Evolutionary conservation across 116 monocot genomes (phyloP).

Genomic region (Iris pallida): DNA sequence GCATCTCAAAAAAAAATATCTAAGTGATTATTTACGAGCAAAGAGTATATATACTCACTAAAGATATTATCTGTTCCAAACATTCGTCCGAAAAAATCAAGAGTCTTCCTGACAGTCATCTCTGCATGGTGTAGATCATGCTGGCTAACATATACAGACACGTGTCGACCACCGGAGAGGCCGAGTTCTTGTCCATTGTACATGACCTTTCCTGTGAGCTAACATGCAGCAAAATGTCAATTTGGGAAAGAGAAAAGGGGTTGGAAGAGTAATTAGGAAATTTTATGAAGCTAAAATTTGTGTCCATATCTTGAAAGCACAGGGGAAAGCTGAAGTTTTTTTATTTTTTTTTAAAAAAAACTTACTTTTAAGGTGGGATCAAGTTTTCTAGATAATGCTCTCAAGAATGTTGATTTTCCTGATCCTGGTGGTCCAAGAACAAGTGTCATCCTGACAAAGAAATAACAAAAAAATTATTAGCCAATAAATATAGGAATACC

Average conservation of each 20-base stretch:
- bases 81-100: constrained; percentile 44
- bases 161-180: constrained; percentile 14
- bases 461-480: too few species aligned
- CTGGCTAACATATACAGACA: constrained; percentile 53
- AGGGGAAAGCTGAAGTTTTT: constrained; percentile 1
- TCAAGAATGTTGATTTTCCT: too few species aligned
- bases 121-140: constrained; percentile 69
- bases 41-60: too few species aligned
- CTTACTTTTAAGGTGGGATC: constrained; percentile 38
- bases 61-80: constrained; percentile 42
- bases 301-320: neutral
- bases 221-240: neutral
- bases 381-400: constrained; percentile 49
- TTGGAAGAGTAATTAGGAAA: neutral
- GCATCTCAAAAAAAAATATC: too few species aligned
- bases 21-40: too few species aligned
- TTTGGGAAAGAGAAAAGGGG: neutral
- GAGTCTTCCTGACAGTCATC: constrained; percentile 71
- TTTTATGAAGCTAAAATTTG: too few species aligned
- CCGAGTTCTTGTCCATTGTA: constrained; percentile 46
- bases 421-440: too few species aligned
- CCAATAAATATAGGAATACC: too few species aligned
- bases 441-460: too few species aligned
- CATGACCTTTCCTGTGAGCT: constrained; percentile 40
- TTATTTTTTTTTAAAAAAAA: too few species aligned